Conservation (phyloP, 331 rosid species). For the Telfairia occidentalis region DNA sequence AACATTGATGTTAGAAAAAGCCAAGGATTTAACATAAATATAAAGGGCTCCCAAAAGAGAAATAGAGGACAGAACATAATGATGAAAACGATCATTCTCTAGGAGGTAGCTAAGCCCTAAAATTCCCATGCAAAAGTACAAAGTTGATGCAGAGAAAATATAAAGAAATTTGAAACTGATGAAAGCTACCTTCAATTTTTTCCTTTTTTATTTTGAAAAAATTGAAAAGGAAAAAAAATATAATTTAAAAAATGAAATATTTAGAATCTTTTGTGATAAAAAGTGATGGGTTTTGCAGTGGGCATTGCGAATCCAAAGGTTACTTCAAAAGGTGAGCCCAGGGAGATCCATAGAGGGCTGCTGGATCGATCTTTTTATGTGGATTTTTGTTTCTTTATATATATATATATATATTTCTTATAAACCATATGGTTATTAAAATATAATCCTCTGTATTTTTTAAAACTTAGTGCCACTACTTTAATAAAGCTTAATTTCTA, state of each 20-base stretch:
- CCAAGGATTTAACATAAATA: not conserved
- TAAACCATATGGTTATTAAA: not conserved
- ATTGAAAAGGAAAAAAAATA: not conserved
- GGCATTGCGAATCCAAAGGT: conserved; percentile 12
- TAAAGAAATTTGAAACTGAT: conserved; percentile 8
- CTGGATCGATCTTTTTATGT: conserved; percentile 5
- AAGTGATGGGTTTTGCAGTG: conserved; percentile 15
- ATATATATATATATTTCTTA: not conserved
- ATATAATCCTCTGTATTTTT: not conserved
- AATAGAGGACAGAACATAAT: conserved; percentile 18
- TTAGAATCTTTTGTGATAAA: conserved; percentile 3
- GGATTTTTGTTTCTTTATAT: not conserved
- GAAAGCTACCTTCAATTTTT: not conserved
- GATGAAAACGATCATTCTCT: conserved; percentile 26
- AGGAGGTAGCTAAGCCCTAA: conserved; percentile 12
- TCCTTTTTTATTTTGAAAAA: not conserved
- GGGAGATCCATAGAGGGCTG: conserved; percentile 6
- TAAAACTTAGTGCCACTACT: not conserved
- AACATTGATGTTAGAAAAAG: conserved; percentile 8
- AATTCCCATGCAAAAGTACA: conserved; percentile 40
- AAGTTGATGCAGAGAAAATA: not conserved
- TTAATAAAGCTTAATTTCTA: conserved; percentile 2
- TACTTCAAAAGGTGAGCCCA: conserved; percentile 15
- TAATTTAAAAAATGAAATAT: not conserved
- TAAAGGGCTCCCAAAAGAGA: conserved; percentile 1